Evolutionary conservation across 257 asterid species (phyloP), one percentile per base, ranked within the genome.

Genomic region (Nicotiana tabacum): DNA sequence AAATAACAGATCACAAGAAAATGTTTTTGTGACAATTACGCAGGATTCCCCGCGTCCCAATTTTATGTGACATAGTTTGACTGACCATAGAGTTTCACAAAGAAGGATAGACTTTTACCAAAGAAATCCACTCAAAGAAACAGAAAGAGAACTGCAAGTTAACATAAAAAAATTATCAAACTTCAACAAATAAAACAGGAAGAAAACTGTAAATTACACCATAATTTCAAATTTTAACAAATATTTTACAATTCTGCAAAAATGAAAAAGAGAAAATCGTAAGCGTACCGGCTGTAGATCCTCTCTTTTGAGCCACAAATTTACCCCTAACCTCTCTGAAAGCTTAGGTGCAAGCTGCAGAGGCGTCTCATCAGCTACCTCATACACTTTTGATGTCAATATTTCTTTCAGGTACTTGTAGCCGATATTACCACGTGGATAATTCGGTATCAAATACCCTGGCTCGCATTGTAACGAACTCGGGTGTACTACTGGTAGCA

Each of bases 261-360:
- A 16, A 9, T 1, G 17, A 68, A 69, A 68, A 17, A 0, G 17
- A 18, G 77, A 37, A 37, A 37, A 37, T 24, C 27, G 48, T 32
- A 46, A 81, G 81, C 91, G 4, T 83, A 95, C 99, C 43, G 98
- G 97, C 83, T 91, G 99, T 33, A 92, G 84, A 87, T 95, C 99
- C 88, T 95, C 98, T 68, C 98, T 84, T 84, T 95, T 95, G 84
- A 95, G 95, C 99, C 98, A 95, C 32, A 94, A 81, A 76, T 92
- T 91, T 80, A 85, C 90, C 32, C 95, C 99, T 90, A 85, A 86
- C 86, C 93, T 87, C 81, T 80, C 87, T 4, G 98, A 91, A 5
- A 95, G 88, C 91, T 92, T 95, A 56, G 91, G 43, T 1, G 99
- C 99, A 13, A 87, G 88, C 92, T 92, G 94, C 89, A 95, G 86